Evolutionary conservation across 2,329 filamentous ascomycete genomes (phyloP).

Genomic region (Clathrospora elynae): DNA sequence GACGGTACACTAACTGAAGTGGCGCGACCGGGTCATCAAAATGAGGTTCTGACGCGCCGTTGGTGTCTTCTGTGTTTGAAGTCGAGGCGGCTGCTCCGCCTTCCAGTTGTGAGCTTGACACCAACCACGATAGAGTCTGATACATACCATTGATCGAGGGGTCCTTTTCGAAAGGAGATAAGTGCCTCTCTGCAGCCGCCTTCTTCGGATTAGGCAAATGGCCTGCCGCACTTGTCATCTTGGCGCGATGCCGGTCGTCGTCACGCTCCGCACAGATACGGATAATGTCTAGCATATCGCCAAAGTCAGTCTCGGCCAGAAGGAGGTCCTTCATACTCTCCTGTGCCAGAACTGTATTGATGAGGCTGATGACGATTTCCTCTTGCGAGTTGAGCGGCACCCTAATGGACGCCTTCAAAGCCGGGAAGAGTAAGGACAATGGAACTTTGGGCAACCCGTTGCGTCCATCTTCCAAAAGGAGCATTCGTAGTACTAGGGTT

Average conservation of each 20-base stretch:
- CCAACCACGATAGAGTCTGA: background rate
- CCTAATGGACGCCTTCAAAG: constrained; percentile 40
- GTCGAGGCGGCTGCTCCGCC: too few relatives aligned
- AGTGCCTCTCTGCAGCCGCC: constrained; percentile 21
- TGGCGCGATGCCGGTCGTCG: constrained; percentile 31
- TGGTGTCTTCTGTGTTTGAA: constrained; percentile 19
- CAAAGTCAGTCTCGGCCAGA: constrained; percentile 70
- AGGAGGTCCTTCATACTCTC: constrained; percentile 62
- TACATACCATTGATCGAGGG: constrained; percentile 14
- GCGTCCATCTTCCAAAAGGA: constrained; percentile 41
- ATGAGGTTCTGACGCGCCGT: constrained; percentile 23
- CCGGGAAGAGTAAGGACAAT: constrained; percentile 42
- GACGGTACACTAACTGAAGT: constrained; percentile 14
- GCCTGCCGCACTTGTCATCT: constrained; percentile 18
- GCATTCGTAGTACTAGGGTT: constrained; percentile 37
- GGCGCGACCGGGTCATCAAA: constrained; percentile 9
- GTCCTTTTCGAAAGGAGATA: constrained; percentile 14
- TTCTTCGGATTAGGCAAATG: constrained; percentile 54
- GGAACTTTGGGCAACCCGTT: constrained; percentile 44
- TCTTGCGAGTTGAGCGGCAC: constrained; percentile 37
- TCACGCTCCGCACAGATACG: constrained; percentile 55
- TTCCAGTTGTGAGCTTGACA: constrained; percentile 8
- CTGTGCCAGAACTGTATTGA: constrained; percentile 48
- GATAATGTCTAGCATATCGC: constrained; percentile 64
- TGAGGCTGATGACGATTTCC: constrained; percentile 60